Evolutionary conservation across 352 stramenopile species (phyloP).

Genomic region (Albugo laibachii): DNA sequence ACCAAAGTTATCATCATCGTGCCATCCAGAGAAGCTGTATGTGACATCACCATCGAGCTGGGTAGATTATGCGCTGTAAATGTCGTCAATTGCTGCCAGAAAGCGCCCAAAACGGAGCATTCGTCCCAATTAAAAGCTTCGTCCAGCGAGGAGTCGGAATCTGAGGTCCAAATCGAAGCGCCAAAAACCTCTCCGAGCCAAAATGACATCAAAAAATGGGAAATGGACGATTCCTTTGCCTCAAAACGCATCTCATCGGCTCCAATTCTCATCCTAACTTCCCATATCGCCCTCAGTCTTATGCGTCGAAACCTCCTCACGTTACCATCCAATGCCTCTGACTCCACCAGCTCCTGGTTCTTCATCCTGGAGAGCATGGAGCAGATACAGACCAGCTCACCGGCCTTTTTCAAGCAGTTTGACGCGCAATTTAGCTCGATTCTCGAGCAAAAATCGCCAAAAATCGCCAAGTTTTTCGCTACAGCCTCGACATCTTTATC

Average conservation of each 20-base stretch:
- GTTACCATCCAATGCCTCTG: conserved; percentile 21
- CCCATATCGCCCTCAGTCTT: conserved; percentile 8
- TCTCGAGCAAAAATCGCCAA: conserved; percentile 5
- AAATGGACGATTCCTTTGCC: background rate
- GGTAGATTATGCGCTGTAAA: background rate
- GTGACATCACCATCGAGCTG: background rate
- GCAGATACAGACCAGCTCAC: conserved; percentile 31
- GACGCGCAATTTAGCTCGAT: conserved; percentile 10
- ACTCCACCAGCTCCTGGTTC: conserved; percentile 11
- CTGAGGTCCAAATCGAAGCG: background rate
- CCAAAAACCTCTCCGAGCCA: background rate
- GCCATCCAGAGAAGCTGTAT: conserved; percentile 13
- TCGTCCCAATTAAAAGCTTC: background rate
- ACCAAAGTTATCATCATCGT: conserved; percentile 20
- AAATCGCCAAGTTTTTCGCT: conserved; percentile 16
- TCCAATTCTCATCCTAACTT: conserved; percentile 8
- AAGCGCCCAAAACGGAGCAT: no score
- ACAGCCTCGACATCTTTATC: conserved; percentile 32
- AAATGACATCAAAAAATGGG: background rate
- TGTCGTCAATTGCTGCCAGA: background rate
- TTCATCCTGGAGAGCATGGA: conserved; percentile 48
- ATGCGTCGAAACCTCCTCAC: conserved; percentile 26
- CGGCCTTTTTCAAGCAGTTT: conserved; percentile 22
- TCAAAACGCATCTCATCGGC: conserved; percentile 4
- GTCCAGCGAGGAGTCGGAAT: background rate